Percentiles rank a stretch among this genome's conserved stretches.
Conservation (phyloP, 805 yeast genomes). For the Wickerhamomyces subpelliculosus region DNA sequence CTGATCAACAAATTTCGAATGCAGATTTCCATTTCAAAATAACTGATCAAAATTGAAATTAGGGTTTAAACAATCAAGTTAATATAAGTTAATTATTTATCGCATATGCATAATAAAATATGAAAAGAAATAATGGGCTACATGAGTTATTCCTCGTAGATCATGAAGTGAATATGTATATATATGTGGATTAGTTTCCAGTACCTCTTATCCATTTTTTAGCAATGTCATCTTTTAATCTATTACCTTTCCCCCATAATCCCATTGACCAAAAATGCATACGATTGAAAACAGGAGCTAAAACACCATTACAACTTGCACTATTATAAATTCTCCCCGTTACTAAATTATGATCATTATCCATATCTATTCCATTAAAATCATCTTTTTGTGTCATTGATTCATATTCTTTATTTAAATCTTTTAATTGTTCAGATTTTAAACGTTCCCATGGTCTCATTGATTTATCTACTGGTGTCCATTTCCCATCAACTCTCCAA, state of each 20-base stretch:
- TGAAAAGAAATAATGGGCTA: too few relatives aligned
- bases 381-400: too few relatives aligned
- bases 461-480: constrained; percentile 47
- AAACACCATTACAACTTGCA: constrained; percentile 3
- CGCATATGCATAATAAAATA: too few relatives aligned
- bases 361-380: constrained; percentile 11
- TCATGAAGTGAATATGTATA: background rate
- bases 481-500: constrained; percentile 44
- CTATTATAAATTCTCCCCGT: constrained; percentile 13
- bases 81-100: too few relatives aligned
- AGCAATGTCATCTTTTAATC: constrained; percentile 47
- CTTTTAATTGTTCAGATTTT: constrained; percentile 5
- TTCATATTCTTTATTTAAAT: constrained; percentile 15
- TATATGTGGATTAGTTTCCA: background rate
- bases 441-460: constrained; percentile 54
- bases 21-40: background rate
- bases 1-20: constrained; percentile 3
- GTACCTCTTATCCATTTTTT: constrained; percentile 47
- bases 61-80: too few relatives aligned
- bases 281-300: constrained; percentile 35
- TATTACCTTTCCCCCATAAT: constrained; percentile 45
- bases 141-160: background rate
- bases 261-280: constrained; percentile 69
- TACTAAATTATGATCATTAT: constrained; percentile 18
- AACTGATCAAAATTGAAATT: too few relatives aligned